Percentiles rank a stretch among this genome's conserved stretches.
Conservation (phyloP, 2,329 filamentous ascomycete genomes). For the Sclerotinia nivalis region DNA sequence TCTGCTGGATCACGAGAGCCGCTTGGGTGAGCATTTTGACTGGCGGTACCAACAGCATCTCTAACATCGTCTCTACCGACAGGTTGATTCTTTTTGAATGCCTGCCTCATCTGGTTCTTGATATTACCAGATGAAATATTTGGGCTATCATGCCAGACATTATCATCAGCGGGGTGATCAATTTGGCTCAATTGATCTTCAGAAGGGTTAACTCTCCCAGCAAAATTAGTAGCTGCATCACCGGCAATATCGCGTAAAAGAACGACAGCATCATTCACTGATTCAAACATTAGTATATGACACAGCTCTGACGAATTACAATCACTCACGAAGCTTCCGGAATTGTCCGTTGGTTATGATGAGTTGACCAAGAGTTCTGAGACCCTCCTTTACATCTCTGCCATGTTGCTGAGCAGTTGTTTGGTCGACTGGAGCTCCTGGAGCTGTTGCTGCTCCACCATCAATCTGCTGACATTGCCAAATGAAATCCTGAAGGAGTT, state of each 20-base stretch:
- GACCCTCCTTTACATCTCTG: constrained; percentile 77
- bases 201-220: constrained; percentile 71
- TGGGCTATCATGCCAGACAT: constrained; percentile 89
- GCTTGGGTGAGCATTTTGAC: constrained; percentile 55
- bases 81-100: constrained; percentile 56
- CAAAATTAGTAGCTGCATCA: constrained; percentile 81
- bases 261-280: constrained; percentile 74
- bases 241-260: constrained; percentile 88
- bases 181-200: constrained; percentile 76
- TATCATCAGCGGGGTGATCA: constrained; percentile 82
- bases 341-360: constrained; percentile 90
- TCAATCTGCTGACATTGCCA: constrained; percentile 84
- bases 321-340: constrained; percentile 33
- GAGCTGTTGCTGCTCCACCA: constrained; percentile 59
- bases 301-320: background rate
- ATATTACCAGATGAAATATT: constrained; percentile 70
- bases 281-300: constrained; percentile 30
- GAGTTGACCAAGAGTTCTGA: constrained; percentile 84
- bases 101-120: constrained; percentile 65
- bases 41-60: constrained; percentile 59
- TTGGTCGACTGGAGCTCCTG: constrained; percentile 70
- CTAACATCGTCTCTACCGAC: constrained; percentile 57
- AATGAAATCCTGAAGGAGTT: constrained; percentile 94
- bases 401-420: constrained; percentile 79
- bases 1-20: constrained; percentile 56